These are phyloP conservation scores for Discostella stelligera DNA, from an alignment of 352 stramenopile genomes.

Conservation along the genomic window DNA sequence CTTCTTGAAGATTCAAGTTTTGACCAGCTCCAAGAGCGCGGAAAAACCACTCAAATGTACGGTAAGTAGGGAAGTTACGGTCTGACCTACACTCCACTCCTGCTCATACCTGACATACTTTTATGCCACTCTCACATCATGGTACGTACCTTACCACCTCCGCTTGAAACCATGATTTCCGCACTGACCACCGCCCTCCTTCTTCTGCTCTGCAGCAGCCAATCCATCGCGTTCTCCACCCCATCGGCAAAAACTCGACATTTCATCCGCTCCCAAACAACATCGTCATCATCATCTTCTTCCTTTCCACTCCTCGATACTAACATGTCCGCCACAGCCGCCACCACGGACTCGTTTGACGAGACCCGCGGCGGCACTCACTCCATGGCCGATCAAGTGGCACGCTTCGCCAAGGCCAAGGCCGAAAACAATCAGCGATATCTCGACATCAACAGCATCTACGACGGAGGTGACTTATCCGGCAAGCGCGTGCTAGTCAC, in stretches of 20 bases:
- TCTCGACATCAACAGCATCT: constrained; percentile 79
- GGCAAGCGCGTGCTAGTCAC: constrained; percentile 81
- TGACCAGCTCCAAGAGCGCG: no score
- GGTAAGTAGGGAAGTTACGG: no score
- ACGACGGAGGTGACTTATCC: constrained; percentile 61
- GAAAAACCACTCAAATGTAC: no score
- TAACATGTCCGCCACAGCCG: constrained; percentile 1
- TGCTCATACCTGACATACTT: no score
- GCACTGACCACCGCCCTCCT: neutral
- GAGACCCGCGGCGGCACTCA: constrained; percentile 47
- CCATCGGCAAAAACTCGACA: neutral
- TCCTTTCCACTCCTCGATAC: neutral
- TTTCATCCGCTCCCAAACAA: no score
- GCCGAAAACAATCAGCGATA: constrained; percentile 70
- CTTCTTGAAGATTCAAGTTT: no score
- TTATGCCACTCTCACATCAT: no score
- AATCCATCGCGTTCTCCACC: neutral
- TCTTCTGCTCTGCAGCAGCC: neutral
- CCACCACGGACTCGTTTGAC: constrained; percentile 27
- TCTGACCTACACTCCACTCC: no score
- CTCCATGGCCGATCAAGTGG: constrained; percentile 71
- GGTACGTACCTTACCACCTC: no score
- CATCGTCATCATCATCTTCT: neutral
- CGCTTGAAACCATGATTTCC: neutral
- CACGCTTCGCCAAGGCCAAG: constrained; percentile 78